Conservation (phyloP, 2,329 filamentous ascomycete species). For the Xylaria polymorpha region DNA sequence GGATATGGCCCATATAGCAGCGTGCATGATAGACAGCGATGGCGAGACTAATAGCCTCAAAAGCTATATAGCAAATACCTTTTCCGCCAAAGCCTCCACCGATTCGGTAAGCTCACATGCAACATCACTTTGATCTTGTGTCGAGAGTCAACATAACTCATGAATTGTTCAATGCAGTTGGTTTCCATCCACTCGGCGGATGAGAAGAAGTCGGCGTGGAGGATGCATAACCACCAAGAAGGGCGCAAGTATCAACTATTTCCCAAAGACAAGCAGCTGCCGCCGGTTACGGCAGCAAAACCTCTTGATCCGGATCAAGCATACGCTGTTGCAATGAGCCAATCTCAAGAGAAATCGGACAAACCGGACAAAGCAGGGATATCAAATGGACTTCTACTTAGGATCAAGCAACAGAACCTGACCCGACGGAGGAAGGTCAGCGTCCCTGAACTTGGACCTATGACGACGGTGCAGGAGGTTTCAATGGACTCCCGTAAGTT, state of each 20-base stretch:
- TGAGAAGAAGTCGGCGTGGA: slow-evolving; percentile 65
- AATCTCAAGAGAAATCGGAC: slow-evolving; percentile 57
- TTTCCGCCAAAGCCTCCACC: slow-evolving; percentile 59
- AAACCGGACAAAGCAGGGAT: slow-evolving; percentile 56
- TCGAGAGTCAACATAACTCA: slow-evolving; percentile 45
- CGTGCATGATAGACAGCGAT: slow-evolving; percentile 65
- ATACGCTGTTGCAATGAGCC: slow-evolving; percentile 55
- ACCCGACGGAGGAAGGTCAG: slow-evolving; percentile 71
- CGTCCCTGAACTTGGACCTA: slow-evolving; percentile 72
- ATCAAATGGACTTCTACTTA: slow-evolving; percentile 59
- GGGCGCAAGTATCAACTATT: slow-evolving; percentile 71
- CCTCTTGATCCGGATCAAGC: slow-evolving; percentile 63
- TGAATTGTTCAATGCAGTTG: slow-evolving; percentile 44
- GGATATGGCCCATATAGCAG: slow-evolving; percentile 72
- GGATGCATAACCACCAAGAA: slow-evolving; percentile 68
- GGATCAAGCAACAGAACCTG: slow-evolving; percentile 68
- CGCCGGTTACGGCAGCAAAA: slow-evolving; percentile 56
- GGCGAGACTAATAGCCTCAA: slow-evolving; percentile 53
- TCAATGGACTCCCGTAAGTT: slow-evolving; percentile 77
- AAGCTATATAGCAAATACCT: slow-evolving; percentile 64
- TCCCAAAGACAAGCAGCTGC: slow-evolving; percentile 63
- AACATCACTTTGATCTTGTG: slow-evolving; percentile 21
- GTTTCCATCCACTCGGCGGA: slow-evolving; percentile 50
- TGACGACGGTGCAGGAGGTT: slow-evolving; percentile 75
- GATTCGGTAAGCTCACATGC: slow-evolving; percentile 57